Evolutionary conservation across 306 rosid species (phyloP).

Genomic region (Vicia sativa): DNA sequence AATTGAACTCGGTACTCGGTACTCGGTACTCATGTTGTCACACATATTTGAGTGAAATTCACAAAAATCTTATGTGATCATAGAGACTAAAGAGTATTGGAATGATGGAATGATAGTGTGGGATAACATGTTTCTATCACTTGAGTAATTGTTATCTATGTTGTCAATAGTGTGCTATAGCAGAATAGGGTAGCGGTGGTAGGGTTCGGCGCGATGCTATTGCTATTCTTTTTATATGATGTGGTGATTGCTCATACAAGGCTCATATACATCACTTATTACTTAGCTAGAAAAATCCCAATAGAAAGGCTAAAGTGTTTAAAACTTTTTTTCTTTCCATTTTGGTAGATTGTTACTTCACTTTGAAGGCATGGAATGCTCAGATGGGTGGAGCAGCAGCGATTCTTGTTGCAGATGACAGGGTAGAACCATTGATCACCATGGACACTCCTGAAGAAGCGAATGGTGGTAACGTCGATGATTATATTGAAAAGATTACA

Average conservation of each 20-base stretch:
- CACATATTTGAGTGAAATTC: constrained; percentile 1
- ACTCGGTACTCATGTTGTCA: too few relatives aligned
- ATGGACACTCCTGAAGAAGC: constrained; percentile 98
- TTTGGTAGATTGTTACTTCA: constrained; percentile 84
- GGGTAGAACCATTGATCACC: constrained; percentile 75
- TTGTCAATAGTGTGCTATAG: not conserved
- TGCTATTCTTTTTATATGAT: not conserved
- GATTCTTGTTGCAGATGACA: constrained; percentile 87
- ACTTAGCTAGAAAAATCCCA: not conserved
- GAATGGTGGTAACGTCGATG: constrained; percentile 55
- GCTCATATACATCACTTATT: not conserved
- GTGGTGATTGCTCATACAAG: constrained; percentile 6
- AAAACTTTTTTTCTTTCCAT: not conserved
- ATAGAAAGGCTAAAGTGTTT: not conserved
- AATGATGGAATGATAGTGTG: not conserved
- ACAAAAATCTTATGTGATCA: not conserved
- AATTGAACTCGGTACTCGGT: too few relatives aligned
- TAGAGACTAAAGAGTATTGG: not conserved
- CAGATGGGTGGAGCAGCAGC: constrained; percentile 98
- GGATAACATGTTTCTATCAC: not conserved
- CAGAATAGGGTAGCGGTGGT: too few relatives aligned
- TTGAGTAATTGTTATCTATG: not conserved
- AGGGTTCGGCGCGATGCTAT: too few relatives aligned
- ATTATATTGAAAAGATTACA: constrained; percentile 72
- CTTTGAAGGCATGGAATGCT: constrained; percentile 94